Base-by-base conservation (phyloP, 2,329 filamentous ascomycete genomes). In the Trichoderma lentiforme region DNA sequence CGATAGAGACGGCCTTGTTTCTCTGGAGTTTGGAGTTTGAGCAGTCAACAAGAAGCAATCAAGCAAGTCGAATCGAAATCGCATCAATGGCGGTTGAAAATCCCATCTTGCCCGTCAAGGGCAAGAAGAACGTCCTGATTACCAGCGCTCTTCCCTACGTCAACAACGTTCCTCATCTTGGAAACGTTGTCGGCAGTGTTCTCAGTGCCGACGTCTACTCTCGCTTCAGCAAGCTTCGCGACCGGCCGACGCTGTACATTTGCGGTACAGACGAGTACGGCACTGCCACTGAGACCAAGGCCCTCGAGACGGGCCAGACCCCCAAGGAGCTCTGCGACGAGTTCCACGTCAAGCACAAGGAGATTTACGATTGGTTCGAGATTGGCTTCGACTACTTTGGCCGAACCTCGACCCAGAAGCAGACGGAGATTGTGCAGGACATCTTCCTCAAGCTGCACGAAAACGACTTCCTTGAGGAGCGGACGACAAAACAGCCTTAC, bases 321-420 rank as follows among this genome's bases (percentile, higher is more conserved):
- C 94, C 95, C 26, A 87, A 92, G 77, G 88, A 95, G 79, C 89
- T 98, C 14, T 98, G 95, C 85, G 90, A 93, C 82, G 97, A 98
- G 84, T 98, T 97, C 85, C 93, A 97, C 84, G 90, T 90, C 77
- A 90, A 97, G 72, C 95, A 98, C 83, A 90, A 94, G 77, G 93
- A 92, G 63, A 92, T 98, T 75, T 98, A 98, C 82, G 89, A 97
- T 81, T 98, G 95, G 94, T 99, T 99, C 84, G 90, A 94, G 79
- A 95, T 98, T 79, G 91, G 89, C 72, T 98, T 98, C 80, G 95
- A 98, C 83, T 91, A 95, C 82, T 99, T 98, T 80, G 96, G 95
- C 74, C 92, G 95, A 73, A 98, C 96, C 6, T 94, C 95, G 3
- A 98, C 95, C 21, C 83, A 89, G 70, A 89, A 96, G 78, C 96